Percentiles rank a stretch among this genome's conserved stretches.
These are phyloP conservation scores for Chaetomium cochliodes DNA, from an alignment of 495 filamentous ascomycete species.

Conservation along the genomic window DNA sequence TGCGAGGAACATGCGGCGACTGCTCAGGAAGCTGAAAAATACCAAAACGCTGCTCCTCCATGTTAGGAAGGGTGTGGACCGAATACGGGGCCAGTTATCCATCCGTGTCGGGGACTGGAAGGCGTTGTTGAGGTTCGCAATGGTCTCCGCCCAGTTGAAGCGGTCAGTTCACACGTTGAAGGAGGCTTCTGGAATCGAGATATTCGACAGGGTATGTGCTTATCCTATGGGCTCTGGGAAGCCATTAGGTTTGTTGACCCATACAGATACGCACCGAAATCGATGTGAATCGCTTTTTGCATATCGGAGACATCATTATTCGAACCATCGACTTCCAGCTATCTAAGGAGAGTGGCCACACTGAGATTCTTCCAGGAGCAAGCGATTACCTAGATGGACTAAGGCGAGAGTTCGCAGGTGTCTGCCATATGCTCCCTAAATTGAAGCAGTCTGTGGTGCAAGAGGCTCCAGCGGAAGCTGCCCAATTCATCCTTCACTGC, in stretches of 20 bases:
- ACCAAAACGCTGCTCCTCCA: constrained; percentile 68
- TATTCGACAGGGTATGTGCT: constrained; percentile 57
- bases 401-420: constrained; percentile 73
- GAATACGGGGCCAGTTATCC: constrained; percentile 54
- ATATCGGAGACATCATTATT: constrained; percentile 67
- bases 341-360: constrained; percentile 69
- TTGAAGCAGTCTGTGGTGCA: constrained; percentile 61
- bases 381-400: constrained; percentile 75
- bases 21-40: constrained; percentile 74
- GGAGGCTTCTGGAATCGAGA: constrained; percentile 52
- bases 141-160: constrained; percentile 64
- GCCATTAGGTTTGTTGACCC: constrained; percentile 10
- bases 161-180: constrained; percentile 62
- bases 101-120: constrained; percentile 72
- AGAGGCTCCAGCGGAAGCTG: constrained; percentile 59
- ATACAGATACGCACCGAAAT: constrained; percentile 43
- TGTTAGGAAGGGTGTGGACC: constrained; percentile 72
- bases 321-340: constrained; percentile 80
- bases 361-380: constrained; percentile 69
- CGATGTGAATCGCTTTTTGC: constrained; percentile 54
- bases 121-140: constrained; percentile 52
- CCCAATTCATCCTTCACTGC: constrained; percentile 57
- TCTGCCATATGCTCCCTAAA: constrained; percentile 67
- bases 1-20: constrained; percentile 58
- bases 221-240: not conserved